These are phyloP conservation scores for Penicillium sp. DNA, from an alignment of 2,329 filamentous ascomycete species.

Conservation along the genomic window DNA sequence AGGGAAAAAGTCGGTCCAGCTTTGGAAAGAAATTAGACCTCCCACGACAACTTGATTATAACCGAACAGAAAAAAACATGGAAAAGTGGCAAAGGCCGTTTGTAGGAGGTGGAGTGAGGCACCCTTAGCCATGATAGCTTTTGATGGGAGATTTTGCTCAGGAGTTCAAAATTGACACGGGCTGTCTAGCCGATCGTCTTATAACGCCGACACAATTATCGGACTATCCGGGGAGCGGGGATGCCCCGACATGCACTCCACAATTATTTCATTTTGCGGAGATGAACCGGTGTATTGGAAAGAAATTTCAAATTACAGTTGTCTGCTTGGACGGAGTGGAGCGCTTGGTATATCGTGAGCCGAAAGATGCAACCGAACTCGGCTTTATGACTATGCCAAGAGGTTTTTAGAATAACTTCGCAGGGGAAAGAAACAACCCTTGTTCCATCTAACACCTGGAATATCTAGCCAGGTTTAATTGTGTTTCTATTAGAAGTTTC, in stretches of 20 bases:
- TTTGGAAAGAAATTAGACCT: conserved; percentile 24
- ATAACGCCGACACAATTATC: not conserved
- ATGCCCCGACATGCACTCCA: not conserved
- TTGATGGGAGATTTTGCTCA: not conserved
- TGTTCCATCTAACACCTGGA: too few species aligned
- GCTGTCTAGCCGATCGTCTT: not conserved
- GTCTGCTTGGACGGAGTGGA: not conserved
- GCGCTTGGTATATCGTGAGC: not conserved
- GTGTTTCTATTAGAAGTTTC: too few species aligned
- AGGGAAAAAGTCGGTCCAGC: conserved; percentile 55
- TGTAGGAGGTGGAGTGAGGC: conserved; percentile 11
- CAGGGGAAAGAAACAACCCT: too few species aligned
- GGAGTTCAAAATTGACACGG: not conserved
- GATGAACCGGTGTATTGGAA: not conserved
- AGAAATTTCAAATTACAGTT: not conserved
- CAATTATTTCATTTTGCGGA: not conserved
- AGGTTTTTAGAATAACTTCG: not conserved
- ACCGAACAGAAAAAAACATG: conserved; percentile 30
- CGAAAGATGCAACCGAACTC: not conserved
- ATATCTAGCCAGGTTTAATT: too few species aligned
- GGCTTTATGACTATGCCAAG: conserved; percentile 1
- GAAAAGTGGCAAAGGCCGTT: conserved; percentile 26
- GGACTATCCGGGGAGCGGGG: not conserved
- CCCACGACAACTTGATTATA: conserved; percentile 32
- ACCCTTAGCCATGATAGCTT: not conserved